Percentiles rank a stretch among this genome's conserved stretches.
These are phyloP conservation scores for Malassezia nana DNA, from an alignment of 1,284 basidiomycete species.

Conservation along the genomic window DNA sequence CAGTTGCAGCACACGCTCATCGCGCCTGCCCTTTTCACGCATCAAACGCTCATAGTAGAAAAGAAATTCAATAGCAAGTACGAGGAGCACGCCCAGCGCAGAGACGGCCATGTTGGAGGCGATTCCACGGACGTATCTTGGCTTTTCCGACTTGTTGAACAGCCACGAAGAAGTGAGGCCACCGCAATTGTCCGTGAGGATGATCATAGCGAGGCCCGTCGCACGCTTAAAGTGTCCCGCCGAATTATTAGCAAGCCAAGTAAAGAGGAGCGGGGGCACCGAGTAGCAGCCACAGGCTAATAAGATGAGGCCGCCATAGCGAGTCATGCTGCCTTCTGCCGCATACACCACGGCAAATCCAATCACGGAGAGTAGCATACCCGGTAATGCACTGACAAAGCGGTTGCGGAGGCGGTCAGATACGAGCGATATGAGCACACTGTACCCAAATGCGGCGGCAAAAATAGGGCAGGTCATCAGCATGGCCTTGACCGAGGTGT, in stretches of 20 bases:
- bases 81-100: slow-evolving; percentile 19
- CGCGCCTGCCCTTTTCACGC: slow-evolving; percentile 26
- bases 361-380: slow-evolving; percentile 23
- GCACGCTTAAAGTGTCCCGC: slow-evolving; percentile 35
- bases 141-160: slow-evolving; percentile 24
- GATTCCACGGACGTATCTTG: slow-evolving; percentile 26
- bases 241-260: slow-evolving; percentile 25
- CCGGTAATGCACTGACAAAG: slow-evolving; percentile 20
- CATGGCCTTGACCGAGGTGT: slow-evolving; percentile 24
- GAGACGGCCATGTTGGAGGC: slow-evolving; percentile 29
- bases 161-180: slow-evolving; percentile 34
- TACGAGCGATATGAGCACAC: slow-evolving; percentile 25
- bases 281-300: slow-evolving; percentile 28
- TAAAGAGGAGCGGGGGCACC: slow-evolving; percentile 13
- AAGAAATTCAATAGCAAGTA: slow-evolving; percentile 25
- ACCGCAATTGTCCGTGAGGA: slow-evolving; percentile 33
- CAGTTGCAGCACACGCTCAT: slow-evolving; percentile 24
- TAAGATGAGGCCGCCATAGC: slow-evolving; percentile 37
- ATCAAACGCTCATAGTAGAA: slow-evolving; percentile 26
- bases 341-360: slow-evolving; percentile 32
- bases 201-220: slow-evolving; percentile 28
- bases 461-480: slow-evolving; percentile 38
- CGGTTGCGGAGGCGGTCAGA: slow-evolving; percentile 32
- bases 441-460: slow-evolving; percentile 31
- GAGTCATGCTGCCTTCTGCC: slow-evolving; percentile 7